These are phyloP conservation scores for Mycena rosella DNA, from an alignment of 768 basidiomycete species.

Conservation along the genomic window DNA sequence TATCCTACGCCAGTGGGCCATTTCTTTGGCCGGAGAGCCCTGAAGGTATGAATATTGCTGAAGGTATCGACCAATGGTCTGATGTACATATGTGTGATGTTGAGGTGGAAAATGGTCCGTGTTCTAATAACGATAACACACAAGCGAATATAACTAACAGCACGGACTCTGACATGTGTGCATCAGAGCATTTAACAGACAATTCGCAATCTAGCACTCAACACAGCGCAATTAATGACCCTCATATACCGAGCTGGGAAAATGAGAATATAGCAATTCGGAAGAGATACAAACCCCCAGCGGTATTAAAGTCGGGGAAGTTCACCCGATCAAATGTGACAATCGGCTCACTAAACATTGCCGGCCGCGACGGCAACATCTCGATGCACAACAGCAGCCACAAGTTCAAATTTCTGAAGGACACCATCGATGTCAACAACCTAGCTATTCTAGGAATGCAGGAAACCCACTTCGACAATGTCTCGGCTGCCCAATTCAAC, in stretches of 20 bases:
- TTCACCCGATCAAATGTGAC: neutral
- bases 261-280: neutral
- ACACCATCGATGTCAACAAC: conserved; percentile 23
- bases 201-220: neutral
- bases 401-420: conserved; percentile 4
- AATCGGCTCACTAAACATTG: neutral
- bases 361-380: neutral
- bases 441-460: conserved; percentile 37
- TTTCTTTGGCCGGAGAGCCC: neutral
- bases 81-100: neutral
- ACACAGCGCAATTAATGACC: neutral
- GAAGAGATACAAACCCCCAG: neutral
- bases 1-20: neutral
- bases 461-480: conserved; percentile 39
- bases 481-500: conserved; percentile 5
- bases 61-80: conserved; percentile 5
- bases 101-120: neutral
- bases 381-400: conserved; percentile 1
- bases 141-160: neutral
- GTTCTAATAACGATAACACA: neutral
- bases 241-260: neutral
- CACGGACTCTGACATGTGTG: neutral
- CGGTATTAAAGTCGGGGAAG: neutral
- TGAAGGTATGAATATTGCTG: neutral
- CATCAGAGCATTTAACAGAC: neutral